phyloP scores from a whole-genome alignment of 768 basidiomycete genomes.

The Boletus rubroflammeus region DNA sequence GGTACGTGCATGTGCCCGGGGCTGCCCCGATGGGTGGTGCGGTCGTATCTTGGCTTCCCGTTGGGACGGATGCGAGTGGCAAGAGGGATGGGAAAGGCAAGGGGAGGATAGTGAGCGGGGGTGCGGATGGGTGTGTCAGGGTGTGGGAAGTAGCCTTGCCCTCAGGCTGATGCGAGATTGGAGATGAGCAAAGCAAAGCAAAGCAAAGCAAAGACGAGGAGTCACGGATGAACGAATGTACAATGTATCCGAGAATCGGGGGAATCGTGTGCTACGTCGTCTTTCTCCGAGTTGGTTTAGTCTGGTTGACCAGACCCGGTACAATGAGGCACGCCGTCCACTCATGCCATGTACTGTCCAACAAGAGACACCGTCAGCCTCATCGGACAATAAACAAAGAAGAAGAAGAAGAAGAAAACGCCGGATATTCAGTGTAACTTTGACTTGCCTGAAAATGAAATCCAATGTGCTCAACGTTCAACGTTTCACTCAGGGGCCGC shows the following conservation, averaged over 20 bases:
- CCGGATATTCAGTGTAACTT: too few species aligned
- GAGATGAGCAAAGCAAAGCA: neutral
- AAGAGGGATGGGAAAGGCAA: conserved; percentile 33
- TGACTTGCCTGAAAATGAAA: too few species aligned
- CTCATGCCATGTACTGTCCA: too few species aligned
- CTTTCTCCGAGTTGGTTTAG: too few species aligned
- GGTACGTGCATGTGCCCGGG: conserved; percentile 80
- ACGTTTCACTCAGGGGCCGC: too few species aligned
- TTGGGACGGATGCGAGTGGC: conserved; percentile 1
- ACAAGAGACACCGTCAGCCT: too few species aligned
- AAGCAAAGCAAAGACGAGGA: neutral
- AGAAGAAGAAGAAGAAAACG: too few species aligned
- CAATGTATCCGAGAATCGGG: neutral
- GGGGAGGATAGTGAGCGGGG: conserved; percentile 62
- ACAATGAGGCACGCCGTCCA: too few species aligned
- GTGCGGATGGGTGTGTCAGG: conserved; percentile 79
- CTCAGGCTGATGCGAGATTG: conserved; percentile 11
- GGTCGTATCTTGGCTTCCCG: conserved; percentile 67
- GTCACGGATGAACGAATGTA: neutral
- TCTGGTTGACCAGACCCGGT: too few species aligned
- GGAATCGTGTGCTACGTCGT: neutral
- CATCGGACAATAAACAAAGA: too few species aligned
- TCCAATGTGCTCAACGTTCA: too few species aligned
- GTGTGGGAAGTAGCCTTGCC: conserved; percentile 55
- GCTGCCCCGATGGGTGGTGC: conserved; percentile 84